Conservation (phyloP, 1,284 basidiomycete species). For the Boletus semigastroideus region DNA sequence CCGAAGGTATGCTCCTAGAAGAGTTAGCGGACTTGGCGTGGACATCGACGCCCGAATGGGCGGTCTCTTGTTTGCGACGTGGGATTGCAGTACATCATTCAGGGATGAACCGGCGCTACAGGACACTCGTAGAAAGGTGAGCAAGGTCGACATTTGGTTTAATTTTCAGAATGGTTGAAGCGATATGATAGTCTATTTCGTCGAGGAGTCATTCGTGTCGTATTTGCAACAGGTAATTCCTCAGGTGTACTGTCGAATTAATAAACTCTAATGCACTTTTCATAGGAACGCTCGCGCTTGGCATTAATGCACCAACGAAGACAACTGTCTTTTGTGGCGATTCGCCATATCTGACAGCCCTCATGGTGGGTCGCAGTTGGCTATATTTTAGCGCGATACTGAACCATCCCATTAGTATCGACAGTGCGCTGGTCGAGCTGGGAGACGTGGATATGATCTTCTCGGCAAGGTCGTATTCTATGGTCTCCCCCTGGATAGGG, state of each 20-base stretch:
- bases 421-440: slow-evolving; percentile 69
- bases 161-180: background rate
- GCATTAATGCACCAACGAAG: slow-evolving; percentile 71
- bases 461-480: slow-evolving; percentile 73
- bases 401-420: slow-evolving; percentile 46
- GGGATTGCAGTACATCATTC: slow-evolving; percentile 71
- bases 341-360: slow-evolving; percentile 62
- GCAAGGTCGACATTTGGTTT: background rate
- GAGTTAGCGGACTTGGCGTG: slow-evolving; percentile 45
- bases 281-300: slow-evolving; percentile 63
- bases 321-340: slow-evolving; percentile 69
- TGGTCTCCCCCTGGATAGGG: slow-evolving; percentile 59
- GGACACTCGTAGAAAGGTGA: slow-evolving; percentile 60
- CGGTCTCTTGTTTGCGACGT: slow-evolving; percentile 47
- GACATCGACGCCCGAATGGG: slow-evolving; percentile 41
- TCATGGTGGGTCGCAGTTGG: slow-evolving; percentile 45
- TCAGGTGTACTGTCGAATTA: background rate
- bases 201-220: slow-evolving; percentile 57
- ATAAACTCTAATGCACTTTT: background rate
- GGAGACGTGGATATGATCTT: slow-evolving; percentile 67
- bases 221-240: slow-evolving; percentile 60
- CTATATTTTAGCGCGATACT: slow-evolving; percentile 2
- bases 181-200: slow-evolving; percentile 50
- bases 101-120: slow-evolving; percentile 65
- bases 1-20: slow-evolving; percentile 46